A percentile compares a stretch with the other conserved stretches of the same genome.
Conservation (phyloP, 2,329 filamentous ascomycete genomes). For the Aspergillus fischeri region DNA sequence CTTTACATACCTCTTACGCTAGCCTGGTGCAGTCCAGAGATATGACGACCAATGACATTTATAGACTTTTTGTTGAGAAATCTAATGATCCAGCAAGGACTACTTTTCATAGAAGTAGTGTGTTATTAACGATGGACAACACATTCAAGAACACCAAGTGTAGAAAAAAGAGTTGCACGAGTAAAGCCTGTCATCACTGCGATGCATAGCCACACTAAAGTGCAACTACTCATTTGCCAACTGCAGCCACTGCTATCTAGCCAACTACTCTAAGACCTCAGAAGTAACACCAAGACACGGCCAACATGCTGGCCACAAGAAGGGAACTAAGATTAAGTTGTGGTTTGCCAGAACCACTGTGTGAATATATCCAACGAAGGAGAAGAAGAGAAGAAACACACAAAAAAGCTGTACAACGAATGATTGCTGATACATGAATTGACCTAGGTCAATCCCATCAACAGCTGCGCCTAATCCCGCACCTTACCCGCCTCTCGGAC, state of each 20-base stretch:
- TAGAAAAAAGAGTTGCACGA: neutral
- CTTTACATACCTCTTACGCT: neutral
- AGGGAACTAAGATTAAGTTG: conserved; percentile 2
- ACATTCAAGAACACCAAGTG: neutral
- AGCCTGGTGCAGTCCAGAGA: neutral
- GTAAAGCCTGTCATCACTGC: too few relatives aligned
- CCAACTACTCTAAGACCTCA: neutral
- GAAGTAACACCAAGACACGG: neutral
- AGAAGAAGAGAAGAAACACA: neutral
- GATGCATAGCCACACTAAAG: neutral
- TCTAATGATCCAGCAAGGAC: too few relatives aligned
- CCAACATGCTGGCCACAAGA: neutral
- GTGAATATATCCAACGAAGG: conserved; percentile 6
- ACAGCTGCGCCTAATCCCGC: conserved; percentile 11
- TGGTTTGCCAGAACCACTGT: conserved; percentile 3
- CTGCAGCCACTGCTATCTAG: neutral
- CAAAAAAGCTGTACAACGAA: neutral
- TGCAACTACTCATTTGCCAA: neutral
- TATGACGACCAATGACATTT: neutral
- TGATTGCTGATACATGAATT: neutral
- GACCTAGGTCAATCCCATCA: neutral
- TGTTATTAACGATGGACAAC: too few relatives aligned
- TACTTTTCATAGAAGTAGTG: too few relatives aligned
- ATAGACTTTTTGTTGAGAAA: neutral
- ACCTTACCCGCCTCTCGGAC: conserved; percentile 42